Evolutionary conservation across 2,329 filamentous ascomycete genomes (phyloP).

Genomic region (Aurifilum marmelostoma): DNA sequence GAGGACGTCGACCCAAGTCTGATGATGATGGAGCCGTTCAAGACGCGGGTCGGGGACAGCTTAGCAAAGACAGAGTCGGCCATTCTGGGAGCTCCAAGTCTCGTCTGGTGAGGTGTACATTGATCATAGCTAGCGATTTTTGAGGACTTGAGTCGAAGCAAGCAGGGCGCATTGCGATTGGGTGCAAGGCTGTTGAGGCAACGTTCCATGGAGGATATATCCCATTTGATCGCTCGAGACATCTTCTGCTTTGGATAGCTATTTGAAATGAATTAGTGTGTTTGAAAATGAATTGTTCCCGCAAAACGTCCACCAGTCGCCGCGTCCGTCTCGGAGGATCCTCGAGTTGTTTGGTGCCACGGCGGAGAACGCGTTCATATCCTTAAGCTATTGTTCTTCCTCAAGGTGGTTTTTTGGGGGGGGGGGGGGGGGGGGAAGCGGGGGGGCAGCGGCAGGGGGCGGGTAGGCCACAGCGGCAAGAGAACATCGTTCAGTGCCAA

Average conservation of each 20-base stretch:
- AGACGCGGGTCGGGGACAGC: not conserved
- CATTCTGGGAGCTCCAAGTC: not conserved
- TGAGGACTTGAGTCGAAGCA: not conserved
- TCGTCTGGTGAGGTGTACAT: not conserved
- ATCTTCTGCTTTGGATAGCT: not conserved
- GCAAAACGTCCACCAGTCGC: too few relatives aligned
- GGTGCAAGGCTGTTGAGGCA: not conserved
- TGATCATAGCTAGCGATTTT: not conserved
- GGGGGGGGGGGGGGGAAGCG: too few relatives aligned
- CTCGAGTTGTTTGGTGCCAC: not conserved
- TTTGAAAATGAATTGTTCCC: too few relatives aligned
- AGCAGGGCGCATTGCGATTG: not conserved
- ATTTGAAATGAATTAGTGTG: too few relatives aligned
- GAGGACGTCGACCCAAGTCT: not conserved
- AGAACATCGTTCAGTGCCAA: too few relatives aligned
- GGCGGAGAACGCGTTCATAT: not conserved
- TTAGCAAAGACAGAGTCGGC: not conserved
- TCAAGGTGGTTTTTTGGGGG: too few relatives aligned
- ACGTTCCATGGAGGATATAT: slow-evolving; percentile 2
- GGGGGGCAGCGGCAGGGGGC: too few relatives aligned
- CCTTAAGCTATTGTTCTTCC: not conserved
- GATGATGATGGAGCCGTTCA: not conserved
- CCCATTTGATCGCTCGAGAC: not conserved
- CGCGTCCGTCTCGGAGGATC: too few relatives aligned
- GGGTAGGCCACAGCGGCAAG: too few relatives aligned